phyloP scores from a whole-genome alignment of 306 rosid genomes.

The Morella rubra region DNA sequence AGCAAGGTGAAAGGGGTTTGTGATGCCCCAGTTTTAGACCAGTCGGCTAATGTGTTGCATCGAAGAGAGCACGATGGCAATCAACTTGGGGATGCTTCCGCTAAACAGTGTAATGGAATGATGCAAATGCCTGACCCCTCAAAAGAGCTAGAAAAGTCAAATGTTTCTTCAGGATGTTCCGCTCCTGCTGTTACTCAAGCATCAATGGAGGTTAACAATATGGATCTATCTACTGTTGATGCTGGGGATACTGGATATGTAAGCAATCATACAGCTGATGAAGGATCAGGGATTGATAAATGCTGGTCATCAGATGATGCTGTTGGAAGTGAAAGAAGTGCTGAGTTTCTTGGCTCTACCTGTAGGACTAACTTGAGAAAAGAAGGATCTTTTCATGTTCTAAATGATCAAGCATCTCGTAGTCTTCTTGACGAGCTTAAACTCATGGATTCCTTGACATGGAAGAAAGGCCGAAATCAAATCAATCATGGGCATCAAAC shows the following conservation, averaged over 20 bases:
- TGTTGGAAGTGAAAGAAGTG: slow-evolving; percentile 47
- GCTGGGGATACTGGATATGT: slow-evolving; percentile 36
- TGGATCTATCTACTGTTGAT: slow-evolving; percentile 43
- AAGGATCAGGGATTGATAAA: slow-evolving; percentile 56
- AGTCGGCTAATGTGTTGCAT: slow-evolving; percentile 33
- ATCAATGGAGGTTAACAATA: slow-evolving; percentile 43
- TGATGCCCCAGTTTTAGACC: slow-evolving; percentile 35
- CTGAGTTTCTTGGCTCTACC: slow-evolving; percentile 36
- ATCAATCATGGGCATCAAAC: slow-evolving; percentile 30
- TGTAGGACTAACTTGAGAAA: slow-evolving; percentile 32
- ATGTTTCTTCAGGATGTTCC: slow-evolving; percentile 55
- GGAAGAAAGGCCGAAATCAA: slow-evolving; percentile 48
- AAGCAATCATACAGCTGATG: slow-evolving; percentile 48
- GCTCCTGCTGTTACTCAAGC: slow-evolving; percentile 52
- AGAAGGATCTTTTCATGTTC: slow-evolving; percentile 26
- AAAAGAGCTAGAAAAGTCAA: slow-evolving; percentile 50
- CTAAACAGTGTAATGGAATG: slow-evolving; percentile 30
- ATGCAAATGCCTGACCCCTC: slow-evolving; percentile 25
- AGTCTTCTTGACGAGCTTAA: slow-evolving; percentile 61
- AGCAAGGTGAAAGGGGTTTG: slow-evolving; percentile 45
- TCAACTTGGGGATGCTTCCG: slow-evolving; percentile 29
- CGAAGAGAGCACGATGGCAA: slow-evolving; percentile 31
- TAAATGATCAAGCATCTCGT: slow-evolving; percentile 42
- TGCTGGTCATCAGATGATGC: slow-evolving; percentile 53
- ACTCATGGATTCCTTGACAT: slow-evolving; percentile 53